Conservation (phyloP, 192 early-diverging fungal genomes). For the Coemansia sp. region DNA sequence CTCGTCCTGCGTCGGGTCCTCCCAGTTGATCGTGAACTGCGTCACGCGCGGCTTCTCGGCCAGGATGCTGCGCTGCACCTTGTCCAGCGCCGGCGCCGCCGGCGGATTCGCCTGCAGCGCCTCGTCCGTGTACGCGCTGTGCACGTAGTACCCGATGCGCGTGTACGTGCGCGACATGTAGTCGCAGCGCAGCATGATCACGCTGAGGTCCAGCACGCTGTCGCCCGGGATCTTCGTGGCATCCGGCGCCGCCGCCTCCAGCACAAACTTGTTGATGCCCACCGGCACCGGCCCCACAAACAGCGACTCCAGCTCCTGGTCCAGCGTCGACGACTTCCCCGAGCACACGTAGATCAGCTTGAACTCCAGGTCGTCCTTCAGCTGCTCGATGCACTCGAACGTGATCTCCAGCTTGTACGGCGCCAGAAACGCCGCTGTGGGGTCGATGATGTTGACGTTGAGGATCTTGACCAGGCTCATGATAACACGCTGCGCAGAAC, state of each 20-base stretch:
- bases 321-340: slow-evolving; percentile 69
- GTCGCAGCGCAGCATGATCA: slow-evolving; percentile 83
- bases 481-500: background rate
- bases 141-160: slow-evolving; percentile 96
- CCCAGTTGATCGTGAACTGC: slow-evolving; percentile 72
- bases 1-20: slow-evolving; percentile 40
- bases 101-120: slow-evolving; percentile 76
- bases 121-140: slow-evolving; percentile 90
- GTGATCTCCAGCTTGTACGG: slow-evolving; percentile 94
- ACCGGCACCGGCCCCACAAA: slow-evolving; percentile 95
- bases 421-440: slow-evolving; percentile 74
- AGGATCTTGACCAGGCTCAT: slow-evolving; percentile 82
- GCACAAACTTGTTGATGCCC: slow-evolving; percentile 90
- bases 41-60: slow-evolving; percentile 95
- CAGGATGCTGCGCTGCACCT: slow-evolving; percentile 80
- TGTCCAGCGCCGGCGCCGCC: slow-evolving; percentile 62
- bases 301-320: slow-evolving; percentile 93
- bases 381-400: slow-evolving; percentile 86
- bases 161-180: slow-evolving; percentile 93
- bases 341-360: slow-evolving; percentile 95
- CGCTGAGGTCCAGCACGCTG: slow-evolving; percentile 85
- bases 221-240: slow-evolving; percentile 68
- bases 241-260: slow-evolving; percentile 73
- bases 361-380: slow-evolving; percentile 95
- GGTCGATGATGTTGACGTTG: slow-evolving; percentile 80